These are phyloP conservation scores for Monilinia polystroma DNA, from an alignment of 2,329 filamentous ascomycete genomes.

Conservation along the genomic window DNA sequence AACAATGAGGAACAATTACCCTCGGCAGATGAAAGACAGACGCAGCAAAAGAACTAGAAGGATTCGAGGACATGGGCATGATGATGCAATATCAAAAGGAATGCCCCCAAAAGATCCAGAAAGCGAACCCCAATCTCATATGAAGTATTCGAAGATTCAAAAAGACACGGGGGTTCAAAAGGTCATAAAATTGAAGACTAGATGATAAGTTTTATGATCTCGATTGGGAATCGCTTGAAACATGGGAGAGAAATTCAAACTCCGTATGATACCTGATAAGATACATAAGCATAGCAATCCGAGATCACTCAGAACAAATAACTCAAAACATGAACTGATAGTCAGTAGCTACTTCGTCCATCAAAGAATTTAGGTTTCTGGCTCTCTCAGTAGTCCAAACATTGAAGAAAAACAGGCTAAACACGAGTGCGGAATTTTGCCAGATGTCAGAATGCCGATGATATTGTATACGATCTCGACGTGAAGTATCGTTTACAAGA, in stretches of 20 bases:
- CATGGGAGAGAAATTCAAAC: not conserved
- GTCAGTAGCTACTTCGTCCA: not conserved
- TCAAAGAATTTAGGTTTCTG: not conserved
- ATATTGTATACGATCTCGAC: slow-evolving; percentile 6
- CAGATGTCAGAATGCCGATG: not conserved
- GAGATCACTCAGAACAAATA: not conserved
- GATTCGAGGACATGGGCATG: too few species aligned
- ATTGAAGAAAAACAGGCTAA: not conserved
- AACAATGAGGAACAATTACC: too few species aligned
- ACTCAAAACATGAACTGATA: not conserved
- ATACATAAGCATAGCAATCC: not conserved
- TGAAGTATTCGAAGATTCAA: too few species aligned
- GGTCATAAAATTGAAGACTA: too few species aligned
- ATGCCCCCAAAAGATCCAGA: too few species aligned
- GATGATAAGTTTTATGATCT: too few species aligned
- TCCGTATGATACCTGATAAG: not conserved
- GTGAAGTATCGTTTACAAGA: not conserved
- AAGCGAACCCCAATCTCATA: too few species aligned
- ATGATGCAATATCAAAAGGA: too few species aligned
- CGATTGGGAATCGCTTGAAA: too few species aligned
- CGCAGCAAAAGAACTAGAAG: too few species aligned
- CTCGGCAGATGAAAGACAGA: too few species aligned
- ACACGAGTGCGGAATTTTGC: not conserved
- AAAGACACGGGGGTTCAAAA: too few species aligned
- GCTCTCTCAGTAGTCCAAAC: not conserved